Base-by-base conservation (phyloP, 2,329 filamentous ascomycete genomes). In the Aquanectria penicillioides region DNA sequence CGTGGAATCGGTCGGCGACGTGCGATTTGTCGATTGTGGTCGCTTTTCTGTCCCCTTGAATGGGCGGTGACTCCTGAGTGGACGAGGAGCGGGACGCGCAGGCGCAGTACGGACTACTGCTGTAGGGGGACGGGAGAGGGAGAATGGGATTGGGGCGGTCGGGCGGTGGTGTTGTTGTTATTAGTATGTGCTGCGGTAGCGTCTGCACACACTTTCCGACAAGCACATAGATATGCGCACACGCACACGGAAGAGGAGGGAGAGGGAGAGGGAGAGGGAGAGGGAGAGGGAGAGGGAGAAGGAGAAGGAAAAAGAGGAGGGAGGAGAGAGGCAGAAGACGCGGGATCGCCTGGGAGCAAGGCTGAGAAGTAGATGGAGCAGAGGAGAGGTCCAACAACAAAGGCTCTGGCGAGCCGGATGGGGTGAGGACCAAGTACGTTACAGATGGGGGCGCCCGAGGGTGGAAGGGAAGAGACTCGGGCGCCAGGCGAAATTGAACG, bases 11-110 rank as follows among this genome's bases (percentile, higher is more conserved):
- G 64, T 65, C 59, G 65, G 67, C 62, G 65, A 63, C 62, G 57
- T 73, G 73, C 67, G 65, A 72, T 72, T 73, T 69, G 69, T 73
- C 73, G 72, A 71, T 74, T 61, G 71, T 60, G 68, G 63, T 65
- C 63, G 65, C 61, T 63, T 59, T 46, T 46, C 31, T 41, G 25
- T 38, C 25, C 9, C 29, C 17, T 18, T 46, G 12, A n/a, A 31
- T 36, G 46, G 25, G 51, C 48, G 62, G 61, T 61, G 58, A 59
- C 62, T 63, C 64, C 70, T 64, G 63, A 65, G 64, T 62, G 63
- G 65, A 29, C 59, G 53, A 46, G 40, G 59, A 61, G 67, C 58
- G 64, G 60, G 64, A 67, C 61, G 44, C 59, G 66, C 57, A 61
- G 58, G 55, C 51, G 61, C 37, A 49, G 58, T 44, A 28, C 48